Percentiles rank a stretch among this genome's conserved stretches.
Conservation (phyloP, 495 filamentous ascomycete species). For the Annulohypoxylon stygium region DNA sequence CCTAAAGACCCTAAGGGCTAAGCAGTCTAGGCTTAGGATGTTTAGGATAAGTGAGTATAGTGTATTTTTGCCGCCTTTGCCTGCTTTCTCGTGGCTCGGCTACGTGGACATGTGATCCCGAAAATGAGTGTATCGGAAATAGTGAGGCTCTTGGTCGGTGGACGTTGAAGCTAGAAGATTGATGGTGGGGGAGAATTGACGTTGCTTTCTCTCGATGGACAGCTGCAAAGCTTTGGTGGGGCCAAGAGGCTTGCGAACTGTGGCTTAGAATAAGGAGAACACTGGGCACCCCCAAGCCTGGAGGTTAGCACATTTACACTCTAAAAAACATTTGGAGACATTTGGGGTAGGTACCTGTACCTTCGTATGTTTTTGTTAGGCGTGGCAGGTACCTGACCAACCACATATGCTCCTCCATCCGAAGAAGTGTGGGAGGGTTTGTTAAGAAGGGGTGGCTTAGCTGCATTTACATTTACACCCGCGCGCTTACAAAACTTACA, state of each 20-base stretch:
- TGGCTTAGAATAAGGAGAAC: constrained; percentile 38
- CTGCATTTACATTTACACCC: constrained; percentile 37
- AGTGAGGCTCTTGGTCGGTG: constrained; percentile 40
- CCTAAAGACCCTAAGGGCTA: constrained; percentile 22
- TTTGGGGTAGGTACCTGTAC: constrained; percentile 14
- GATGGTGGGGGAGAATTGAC: constrained; percentile 38
- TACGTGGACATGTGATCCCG: constrained; percentile 43
- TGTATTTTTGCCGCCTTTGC: constrained; percentile 29
- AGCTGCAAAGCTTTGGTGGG: constrained; percentile 38
- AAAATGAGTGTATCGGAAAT: constrained; percentile 7
- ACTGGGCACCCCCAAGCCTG: too few species aligned
- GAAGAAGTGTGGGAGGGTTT: constrained; percentile 6
- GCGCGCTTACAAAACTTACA: constrained; percentile 4
- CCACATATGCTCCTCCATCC: not conserved
- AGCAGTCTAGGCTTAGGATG: not conserved
- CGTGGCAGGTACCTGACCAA: constrained; percentile 1
- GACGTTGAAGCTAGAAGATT: constrained; percentile 24
- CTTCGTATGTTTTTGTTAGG: constrained; percentile 1
- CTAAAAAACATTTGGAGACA: constrained; percentile 6
- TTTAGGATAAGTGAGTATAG: not conserved
- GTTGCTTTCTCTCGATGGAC: constrained; percentile 43
- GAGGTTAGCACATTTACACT: too few species aligned
- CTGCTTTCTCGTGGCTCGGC: constrained; percentile 14
- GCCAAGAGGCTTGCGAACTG: constrained; percentile 34
- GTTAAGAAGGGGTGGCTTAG: constrained; percentile 33